These are phyloP conservation scores for Alternaria ethzedia DNA, from an alignment of 2,329 filamentous ascomycete species.

Conservation along the genomic window DNA sequence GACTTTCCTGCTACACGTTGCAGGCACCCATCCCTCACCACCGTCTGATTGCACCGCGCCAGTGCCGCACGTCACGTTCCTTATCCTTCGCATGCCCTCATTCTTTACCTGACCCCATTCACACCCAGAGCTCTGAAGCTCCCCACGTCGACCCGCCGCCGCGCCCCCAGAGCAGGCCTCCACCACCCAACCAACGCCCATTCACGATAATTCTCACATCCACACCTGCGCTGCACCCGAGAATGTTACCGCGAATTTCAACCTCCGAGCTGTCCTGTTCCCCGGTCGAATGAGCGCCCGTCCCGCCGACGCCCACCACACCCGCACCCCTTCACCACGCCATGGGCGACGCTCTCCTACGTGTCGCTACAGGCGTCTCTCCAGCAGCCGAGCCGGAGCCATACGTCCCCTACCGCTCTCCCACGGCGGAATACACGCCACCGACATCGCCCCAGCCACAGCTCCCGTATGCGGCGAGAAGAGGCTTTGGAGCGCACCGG, in stretches of 20 bases:
- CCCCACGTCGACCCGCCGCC: not conserved
- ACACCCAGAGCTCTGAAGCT: conserved; percentile 2
- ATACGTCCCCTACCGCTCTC: conserved; percentile 33
- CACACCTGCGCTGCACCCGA: conserved; percentile 18
- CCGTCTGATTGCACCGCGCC: conserved; percentile 19
- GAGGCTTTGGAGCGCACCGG: conserved; percentile 31
- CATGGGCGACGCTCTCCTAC: conserved; percentile 38
- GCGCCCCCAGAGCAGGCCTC: not conserved
- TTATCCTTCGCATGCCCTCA: conserved; percentile 10
- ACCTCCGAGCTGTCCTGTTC: conserved; percentile 25
- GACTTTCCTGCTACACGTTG: conserved; percentile 22
- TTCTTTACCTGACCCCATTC: conserved; percentile 10
- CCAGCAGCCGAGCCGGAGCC: conserved; percentile 18
- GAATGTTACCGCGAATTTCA: conserved; percentile 35
- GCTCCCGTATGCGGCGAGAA: conserved; percentile 22
- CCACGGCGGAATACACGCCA: conserved; percentile 40
- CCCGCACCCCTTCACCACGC: conserved; percentile 21
- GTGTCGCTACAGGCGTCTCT: conserved; percentile 20
- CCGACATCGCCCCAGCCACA: conserved; percentile 40
- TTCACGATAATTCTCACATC: not conserved
- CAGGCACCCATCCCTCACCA: conserved; percentile 22
- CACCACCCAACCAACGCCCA: not conserved
- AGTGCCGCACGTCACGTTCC: conserved; percentile 13
- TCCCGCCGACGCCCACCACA: conserved; percentile 8
- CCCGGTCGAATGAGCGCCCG: conserved; percentile 39